Conservation (phyloP, 164 flowering plant genomes). For the Malania oleifera region DNA sequence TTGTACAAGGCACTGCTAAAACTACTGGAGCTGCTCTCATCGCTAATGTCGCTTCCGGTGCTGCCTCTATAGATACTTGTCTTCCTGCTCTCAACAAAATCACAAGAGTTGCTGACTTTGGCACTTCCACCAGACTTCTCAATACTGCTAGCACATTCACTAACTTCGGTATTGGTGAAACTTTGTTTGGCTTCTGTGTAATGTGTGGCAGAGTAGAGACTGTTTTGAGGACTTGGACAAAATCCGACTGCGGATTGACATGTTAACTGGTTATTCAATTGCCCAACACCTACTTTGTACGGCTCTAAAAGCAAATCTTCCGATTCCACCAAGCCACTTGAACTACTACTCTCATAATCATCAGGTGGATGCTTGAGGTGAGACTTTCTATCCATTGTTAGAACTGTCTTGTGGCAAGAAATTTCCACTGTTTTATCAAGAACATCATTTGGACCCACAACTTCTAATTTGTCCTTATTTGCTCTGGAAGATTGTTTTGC, state of each 20-base stretch:
- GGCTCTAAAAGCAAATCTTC: conserved; percentile 11
- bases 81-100: conserved; percentile 52
- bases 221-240: conserved; percentile 48
- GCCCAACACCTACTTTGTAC: conserved; percentile 18
- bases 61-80: conserved; percentile 61
- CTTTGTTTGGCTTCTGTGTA: conserved; percentile 65
- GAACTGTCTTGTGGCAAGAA: conserved; percentile 15
- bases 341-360: conserved; percentile 20
- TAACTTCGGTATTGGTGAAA: conserved; percentile 50
- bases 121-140: conserved; percentile 48
- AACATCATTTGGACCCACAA: conserved; percentile 12
- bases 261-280: conserved; percentile 12
- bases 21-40: conserved; percentile 75
- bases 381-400: conserved; percentile 18
- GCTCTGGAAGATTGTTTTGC: conserved; percentile 19
- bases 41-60: conserved; percentile 76
- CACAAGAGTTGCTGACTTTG: conserved; percentile 39
- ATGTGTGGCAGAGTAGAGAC: conserved; percentile 33
- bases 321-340: conserved; percentile 20
- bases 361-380: conserved; percentile 21
- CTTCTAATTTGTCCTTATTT: conserved; percentile 24
- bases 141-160: conserved; percentile 42
- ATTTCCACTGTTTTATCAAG: conserved; percentile 10
- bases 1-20: conserved; percentile 52
- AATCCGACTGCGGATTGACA: conserved; percentile 23